phyloP scores from a whole-genome alignment of 305 asterid genomes.

The Fraxinus xanthoxyloides region DNA sequence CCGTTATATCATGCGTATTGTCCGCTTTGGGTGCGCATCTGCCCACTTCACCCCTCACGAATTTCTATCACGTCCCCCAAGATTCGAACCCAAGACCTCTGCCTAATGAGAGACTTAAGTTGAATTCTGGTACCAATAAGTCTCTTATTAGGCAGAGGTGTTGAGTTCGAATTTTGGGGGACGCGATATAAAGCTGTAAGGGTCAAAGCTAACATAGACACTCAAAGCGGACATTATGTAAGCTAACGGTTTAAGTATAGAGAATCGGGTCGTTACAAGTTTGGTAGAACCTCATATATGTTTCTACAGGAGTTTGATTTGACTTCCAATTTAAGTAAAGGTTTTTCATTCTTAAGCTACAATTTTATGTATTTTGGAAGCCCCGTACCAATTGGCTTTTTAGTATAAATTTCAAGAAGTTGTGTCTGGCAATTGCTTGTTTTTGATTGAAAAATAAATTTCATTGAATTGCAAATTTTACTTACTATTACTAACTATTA shows the following conservation, averaged over 20 bases:
- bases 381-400: not conserved
- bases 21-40: not conserved
- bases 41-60: not conserved
- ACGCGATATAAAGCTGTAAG: not conserved
- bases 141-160: not conserved
- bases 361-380: not conserved
- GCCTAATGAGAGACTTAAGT: not conserved
- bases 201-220: too few relatives aligned
- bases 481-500: not conserved
- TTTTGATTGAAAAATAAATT: not conserved
- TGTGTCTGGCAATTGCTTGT: not conserved
- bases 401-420: not conserved
- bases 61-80: not conserved
- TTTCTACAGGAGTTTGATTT: not conserved
- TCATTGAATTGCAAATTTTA: not conserved
- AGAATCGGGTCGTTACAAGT: not conserved
- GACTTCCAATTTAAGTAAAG: not conserved
- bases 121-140: not conserved
- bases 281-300: not conserved
- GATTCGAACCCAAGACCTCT: not conserved
- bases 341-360: not conserved
- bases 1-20: not conserved
- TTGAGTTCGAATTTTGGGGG: not conserved
- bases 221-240: not conserved
- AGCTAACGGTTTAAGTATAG: not conserved